Conservation (phyloP, 208 protist genomes). For the Lotmaria passim region DNA sequence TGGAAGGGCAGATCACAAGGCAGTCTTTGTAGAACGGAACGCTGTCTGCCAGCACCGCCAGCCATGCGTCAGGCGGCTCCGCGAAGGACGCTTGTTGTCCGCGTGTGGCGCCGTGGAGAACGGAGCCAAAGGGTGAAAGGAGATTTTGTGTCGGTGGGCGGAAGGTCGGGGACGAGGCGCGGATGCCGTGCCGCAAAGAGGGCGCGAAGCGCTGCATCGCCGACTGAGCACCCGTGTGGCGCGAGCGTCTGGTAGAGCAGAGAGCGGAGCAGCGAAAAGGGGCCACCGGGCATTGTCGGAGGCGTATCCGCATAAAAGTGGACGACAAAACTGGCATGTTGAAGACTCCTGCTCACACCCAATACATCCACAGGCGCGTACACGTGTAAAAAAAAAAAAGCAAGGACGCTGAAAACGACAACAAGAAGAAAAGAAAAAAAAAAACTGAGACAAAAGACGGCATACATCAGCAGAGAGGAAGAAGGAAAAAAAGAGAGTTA, state of each 20-base stretch:
- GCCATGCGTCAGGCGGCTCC: conserved; percentile 77
- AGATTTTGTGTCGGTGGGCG: conserved; percentile 19
- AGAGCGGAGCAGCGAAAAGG: conserved; percentile 15
- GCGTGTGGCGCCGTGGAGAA: conserved; percentile 60
- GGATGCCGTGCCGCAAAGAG: background rate
- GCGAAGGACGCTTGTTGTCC: conserved; percentile 46
- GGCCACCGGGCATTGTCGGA: too few species aligned
- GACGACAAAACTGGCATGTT: background rate
- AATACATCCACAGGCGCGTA: too few species aligned
- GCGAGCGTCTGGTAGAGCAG: background rate
- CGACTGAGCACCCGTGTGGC: background rate
- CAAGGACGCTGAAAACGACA: conserved; percentile 4
- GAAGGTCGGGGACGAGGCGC: conserved; percentile 5
- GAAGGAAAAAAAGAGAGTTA: background rate
- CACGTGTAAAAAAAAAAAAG: conserved; percentile 20
- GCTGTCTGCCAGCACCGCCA: conserved; percentile 65
- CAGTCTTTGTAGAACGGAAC: conserved; percentile 82
- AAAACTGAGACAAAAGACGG: conserved; percentile 15
- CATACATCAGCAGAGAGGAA: background rate
- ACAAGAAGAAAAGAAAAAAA: conserved; percentile 16
- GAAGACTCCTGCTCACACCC: background rate
- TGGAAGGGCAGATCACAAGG: conserved; percentile 66
- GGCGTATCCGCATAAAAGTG: conserved; percentile 11
- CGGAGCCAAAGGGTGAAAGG: conserved; percentile 48
- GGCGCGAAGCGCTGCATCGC: conserved; percentile 4